Evolutionary conservation across 1,284 basidiomycete genomes (phyloP).

Genomic region (Pyrrhoderma noxium): DNA sequence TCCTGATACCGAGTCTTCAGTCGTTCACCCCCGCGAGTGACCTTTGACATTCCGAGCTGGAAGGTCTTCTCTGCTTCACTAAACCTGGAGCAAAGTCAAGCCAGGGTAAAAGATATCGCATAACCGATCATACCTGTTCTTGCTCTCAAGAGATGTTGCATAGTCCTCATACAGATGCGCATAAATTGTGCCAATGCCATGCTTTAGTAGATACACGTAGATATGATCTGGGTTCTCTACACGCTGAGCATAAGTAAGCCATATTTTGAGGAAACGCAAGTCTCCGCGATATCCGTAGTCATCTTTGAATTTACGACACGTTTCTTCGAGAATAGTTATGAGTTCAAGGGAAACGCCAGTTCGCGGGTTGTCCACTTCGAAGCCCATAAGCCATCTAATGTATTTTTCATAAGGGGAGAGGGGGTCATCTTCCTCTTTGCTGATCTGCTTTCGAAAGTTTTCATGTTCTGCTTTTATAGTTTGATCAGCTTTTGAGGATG

Average conservation of each 20-base stretch:
- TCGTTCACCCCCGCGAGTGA: conserved; percentile 77
- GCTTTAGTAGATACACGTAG: conserved; percentile 69
- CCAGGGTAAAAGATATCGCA: conserved; percentile 19
- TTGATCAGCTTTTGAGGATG: conserved; percentile 6
- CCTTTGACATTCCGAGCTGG: conserved; percentile 75
- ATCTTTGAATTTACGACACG: conserved; percentile 70
- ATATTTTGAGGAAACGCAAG: conserved; percentile 82
- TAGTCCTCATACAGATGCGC: conserved; percentile 84
- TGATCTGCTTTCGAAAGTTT: conserved; percentile 8
- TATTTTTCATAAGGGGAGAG: conserved; percentile 58
- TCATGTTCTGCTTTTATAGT: conserved; percentile 4
- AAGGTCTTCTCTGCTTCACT: conserved; percentile 81
- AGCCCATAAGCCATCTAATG: conserved; percentile 52
- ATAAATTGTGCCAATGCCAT: conserved; percentile 73
- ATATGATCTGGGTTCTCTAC: conserved; percentile 51
- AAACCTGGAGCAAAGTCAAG: conserved; percentile 35
- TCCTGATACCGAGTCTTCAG: conserved; percentile 80
- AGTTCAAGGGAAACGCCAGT: conserved; percentile 56
- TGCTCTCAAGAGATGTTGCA: conserved; percentile 65
- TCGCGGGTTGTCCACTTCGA: conserved; percentile 28
- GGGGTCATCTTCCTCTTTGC: conserved; percentile 58
- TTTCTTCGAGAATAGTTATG: conserved; percentile 60
- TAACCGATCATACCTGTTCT: conserved; percentile 54
- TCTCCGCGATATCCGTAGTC: conserved; percentile 81
- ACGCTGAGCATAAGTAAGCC: conserved; percentile 74